A percentile compares a stretch with the other conserved stretches of the same genome.
Evolutionary conservation across 768 basidiomycete species (phyloP).

Genomic region (Termitomyces bulborhizus): DNA sequence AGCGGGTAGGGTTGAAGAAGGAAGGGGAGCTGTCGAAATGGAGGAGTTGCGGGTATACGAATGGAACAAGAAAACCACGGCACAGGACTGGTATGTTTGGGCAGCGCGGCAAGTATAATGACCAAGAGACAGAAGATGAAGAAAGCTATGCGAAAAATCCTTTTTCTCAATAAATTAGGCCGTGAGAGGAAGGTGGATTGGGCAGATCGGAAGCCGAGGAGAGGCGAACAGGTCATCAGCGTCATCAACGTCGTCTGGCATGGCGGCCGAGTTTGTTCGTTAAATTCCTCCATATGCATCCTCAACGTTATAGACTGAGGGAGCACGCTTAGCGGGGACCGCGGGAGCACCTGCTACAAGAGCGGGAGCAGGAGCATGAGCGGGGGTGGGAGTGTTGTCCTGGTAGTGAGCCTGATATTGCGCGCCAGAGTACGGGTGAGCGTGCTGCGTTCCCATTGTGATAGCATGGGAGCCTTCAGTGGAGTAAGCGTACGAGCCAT

Average conservation of each 20-base stretch:
- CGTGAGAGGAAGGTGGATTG: not conserved
- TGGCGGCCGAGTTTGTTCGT: constrained; percentile 9
- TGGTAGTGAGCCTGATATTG: constrained; percentile 19
- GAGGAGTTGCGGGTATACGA: constrained; percentile 2
- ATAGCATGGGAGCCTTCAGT: constrained; percentile 26
- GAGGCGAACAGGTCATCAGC: constrained; percentile 2
- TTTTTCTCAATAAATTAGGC: constrained; percentile 4
- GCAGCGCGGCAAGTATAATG: not conserved
- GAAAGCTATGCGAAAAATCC: not conserved
- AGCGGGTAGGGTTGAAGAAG: not conserved
- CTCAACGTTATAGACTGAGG: constrained; percentile 19
- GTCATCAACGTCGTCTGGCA: constrained; percentile 5
- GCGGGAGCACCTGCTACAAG: constrained; percentile 19
- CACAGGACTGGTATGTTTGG: not conserved
- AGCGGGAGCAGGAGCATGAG: constrained; percentile 7
- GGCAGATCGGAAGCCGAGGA: not conserved
- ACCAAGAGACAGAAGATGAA: not conserved
- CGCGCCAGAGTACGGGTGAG: constrained; percentile 16
- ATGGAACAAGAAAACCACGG: not conserved
- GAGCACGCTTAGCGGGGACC: constrained; percentile 15
- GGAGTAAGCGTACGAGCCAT: constrained; percentile 35
- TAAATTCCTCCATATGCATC: constrained; percentile 34
- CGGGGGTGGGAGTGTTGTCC: constrained; percentile 8
- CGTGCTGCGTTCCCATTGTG: constrained; percentile 19
- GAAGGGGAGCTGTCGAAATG: not conserved